These are phyloP conservation scores for Sarocladium kiliense DNA, from an alignment of 2,329 filamentous ascomycete species.

Conservation along the genomic window DNA sequence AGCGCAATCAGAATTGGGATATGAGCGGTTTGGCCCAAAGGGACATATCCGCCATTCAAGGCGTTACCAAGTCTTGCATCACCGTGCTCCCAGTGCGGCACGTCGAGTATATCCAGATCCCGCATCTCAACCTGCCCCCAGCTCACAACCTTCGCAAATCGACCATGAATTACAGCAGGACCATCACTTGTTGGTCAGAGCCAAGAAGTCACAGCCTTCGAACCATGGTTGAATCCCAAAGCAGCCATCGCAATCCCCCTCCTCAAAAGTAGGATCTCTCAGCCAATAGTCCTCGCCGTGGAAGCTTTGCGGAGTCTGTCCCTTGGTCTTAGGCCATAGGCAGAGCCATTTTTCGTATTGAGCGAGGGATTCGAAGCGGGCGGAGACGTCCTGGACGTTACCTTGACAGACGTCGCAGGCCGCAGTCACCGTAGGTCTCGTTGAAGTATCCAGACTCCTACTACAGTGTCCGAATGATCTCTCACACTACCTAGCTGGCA, in stretches of 20 bases:
- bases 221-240: constrained; percentile 41
- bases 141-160: constrained; percentile 32
- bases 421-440: constrained; percentile 55
- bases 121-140: constrained; percentile 7
- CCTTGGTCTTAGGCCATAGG: constrained; percentile 36
- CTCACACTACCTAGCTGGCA: too few species aligned
- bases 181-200: constrained; percentile 34
- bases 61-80: constrained; percentile 17
- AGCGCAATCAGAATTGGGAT: constrained; percentile 14
- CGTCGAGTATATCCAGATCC: constrained; percentile 14
- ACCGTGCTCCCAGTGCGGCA: constrained; percentile 17
- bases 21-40: constrained; percentile 11
- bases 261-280: constrained; percentile 37
- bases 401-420: constrained; percentile 57
- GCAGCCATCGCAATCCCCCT: constrained; percentile 40
- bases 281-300: constrained; percentile 42
- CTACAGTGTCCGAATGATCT: constrained; percentile 53
- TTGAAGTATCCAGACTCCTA: too few species aligned
- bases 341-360: constrained; percentile 36
- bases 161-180: constrained; percentile 32
- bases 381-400: constrained; percentile 44
- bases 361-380: constrained; percentile 32
- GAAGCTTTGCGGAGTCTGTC: constrained; percentile 42
- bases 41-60: constrained; percentile 18
- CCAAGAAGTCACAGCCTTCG: constrained; percentile 38